Conservation (phyloP, 1,139 yeast species). For the Pichia sp. region DNA sequence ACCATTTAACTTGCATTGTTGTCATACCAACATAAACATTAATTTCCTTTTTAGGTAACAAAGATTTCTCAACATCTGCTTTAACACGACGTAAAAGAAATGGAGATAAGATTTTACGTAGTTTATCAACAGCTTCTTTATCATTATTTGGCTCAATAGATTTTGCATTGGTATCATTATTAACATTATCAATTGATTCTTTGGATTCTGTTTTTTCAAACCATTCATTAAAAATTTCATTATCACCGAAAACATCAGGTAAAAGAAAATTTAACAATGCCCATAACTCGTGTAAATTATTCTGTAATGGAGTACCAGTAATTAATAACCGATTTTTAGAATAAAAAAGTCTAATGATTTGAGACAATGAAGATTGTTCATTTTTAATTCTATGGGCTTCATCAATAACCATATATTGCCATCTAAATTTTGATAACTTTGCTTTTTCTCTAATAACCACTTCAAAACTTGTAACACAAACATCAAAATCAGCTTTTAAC, state of each 20-base stretch:
- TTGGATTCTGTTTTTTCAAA: constrained; percentile 43
- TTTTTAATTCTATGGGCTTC: constrained; percentile 97
- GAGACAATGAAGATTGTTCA: constrained; percentile 85
- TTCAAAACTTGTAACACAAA: constrained; percentile 84
- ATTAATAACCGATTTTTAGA: constrained; percentile 79
- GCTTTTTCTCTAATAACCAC: constrained; percentile 87
- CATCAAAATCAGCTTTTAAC: constrained; percentile 75
- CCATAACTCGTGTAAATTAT: constrained; percentile 93
- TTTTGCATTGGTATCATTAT: constrained; percentile 32
- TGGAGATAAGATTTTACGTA: constrained; percentile 81
- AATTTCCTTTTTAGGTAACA: constrained; percentile 83
- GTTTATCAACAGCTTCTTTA: constrained; percentile 62
- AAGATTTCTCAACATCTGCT: constrained; percentile 85
- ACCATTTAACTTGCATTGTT: constrained; percentile 90
- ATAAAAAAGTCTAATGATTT: constrained; percentile 78
- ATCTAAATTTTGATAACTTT: constrained; percentile 69
- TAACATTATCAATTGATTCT: constrained; percentile 47
- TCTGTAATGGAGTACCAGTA: constrained; percentile 95
- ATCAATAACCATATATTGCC: constrained; percentile 93
- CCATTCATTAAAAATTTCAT: constrained; percentile 89
- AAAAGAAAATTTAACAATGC: constrained; percentile 81
- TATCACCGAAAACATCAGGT: constrained; percentile 92
- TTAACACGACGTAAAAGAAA: constrained; percentile 85
- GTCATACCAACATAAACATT: constrained; percentile 92
- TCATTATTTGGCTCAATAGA: neutral